Evolutionary conservation across 768 basidiomycete genomes (phyloP), one percentile per base, ranked within the genome.

Genomic region (Clitopilus hobsonii): DNA sequence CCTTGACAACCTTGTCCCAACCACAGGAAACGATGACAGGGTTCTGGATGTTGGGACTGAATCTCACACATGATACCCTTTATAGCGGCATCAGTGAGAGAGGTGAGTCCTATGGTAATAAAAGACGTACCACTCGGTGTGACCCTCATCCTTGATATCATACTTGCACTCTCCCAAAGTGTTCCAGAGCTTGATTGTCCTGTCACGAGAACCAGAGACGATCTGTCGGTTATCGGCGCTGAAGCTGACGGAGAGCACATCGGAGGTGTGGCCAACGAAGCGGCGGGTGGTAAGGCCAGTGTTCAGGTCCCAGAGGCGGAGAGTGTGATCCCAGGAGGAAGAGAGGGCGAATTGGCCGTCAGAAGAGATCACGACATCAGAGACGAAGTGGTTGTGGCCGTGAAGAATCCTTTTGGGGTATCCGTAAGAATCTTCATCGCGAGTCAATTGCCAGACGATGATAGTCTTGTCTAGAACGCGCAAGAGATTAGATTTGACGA

Each of bases 1-100:
- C 97, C 87, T 99, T 99, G 71, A 99, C 97, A 59, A 98, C 94
- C 81, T 98, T 98, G 82, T 99, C 97, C 97, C 97, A 99, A 66
- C 97, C 97, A 66, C 88, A 90, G 58, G 97, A 98, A 56, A 99
- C 97, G 67, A 98, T 98, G 68, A 98, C 96, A 55, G 97, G 94
- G 81, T 95, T 98, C 77, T 85, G 66, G 62, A 95, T 86, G 71
- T 98, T 98, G 53, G 97, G 97, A 77, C 94, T 96, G 82, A 99
- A 99, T 71, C 96, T 90, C 38, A 99, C 97, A 73, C 96, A 98
- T 38, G 96, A 98, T 55, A 99, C 96, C 94, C 94, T 95, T 56
- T 49, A 60, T 23, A 51, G 22, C 50, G 54, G 22, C 54, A 27
- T 38, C 41, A 14, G 13, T 26, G 18, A 13, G 47, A 36, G 48